Conservation (phyloP, 2,329 filamentous ascomycete genomes). For the Davidsoniella neocaledoniae region DNA sequence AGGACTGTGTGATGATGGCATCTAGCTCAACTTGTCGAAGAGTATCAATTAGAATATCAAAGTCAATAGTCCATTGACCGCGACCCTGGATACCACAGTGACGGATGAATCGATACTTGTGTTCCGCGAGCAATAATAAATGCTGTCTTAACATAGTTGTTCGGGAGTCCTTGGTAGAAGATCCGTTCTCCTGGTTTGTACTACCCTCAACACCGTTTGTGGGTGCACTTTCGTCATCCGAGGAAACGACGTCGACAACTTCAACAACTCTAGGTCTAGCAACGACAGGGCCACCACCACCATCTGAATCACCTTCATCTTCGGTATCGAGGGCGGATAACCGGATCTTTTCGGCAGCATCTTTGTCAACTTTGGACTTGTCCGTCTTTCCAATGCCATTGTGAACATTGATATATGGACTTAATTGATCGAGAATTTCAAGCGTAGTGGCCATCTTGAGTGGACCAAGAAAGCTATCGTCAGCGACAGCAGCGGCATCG, state of each 20-base stretch:
- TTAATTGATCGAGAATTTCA: constrained; percentile 39
- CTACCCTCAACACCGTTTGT: constrained; percentile 28
- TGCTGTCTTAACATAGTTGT: constrained; percentile 35
- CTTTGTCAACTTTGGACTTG: constrained; percentile 28
- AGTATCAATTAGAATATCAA: constrained; percentile 50
- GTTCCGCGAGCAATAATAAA: constrained; percentile 53
- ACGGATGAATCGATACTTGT: constrained; percentile 50
- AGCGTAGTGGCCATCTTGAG: constrained; percentile 31
- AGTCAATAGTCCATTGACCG: constrained; percentile 73
- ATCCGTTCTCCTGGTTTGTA: constrained; percentile 14
- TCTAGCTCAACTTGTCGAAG: constrained; percentile 69
- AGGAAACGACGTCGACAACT: constrained; percentile 12
- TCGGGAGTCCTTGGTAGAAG: constrained; percentile 30
- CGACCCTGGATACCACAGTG: constrained; percentile 46
- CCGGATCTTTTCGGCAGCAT: constrained; percentile 30
- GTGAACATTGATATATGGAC: constrained; percentile 34
- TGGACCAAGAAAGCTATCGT: constrained; percentile 19
- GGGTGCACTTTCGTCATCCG: constrained; percentile 16
- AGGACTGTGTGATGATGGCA: constrained; percentile 59
- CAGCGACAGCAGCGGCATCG: constrained; percentile 21
- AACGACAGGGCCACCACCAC: neutral
- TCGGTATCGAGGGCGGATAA: constrained; percentile 21
- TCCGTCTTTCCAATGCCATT: constrained; percentile 40
- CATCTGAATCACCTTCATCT: constrained; percentile 20
- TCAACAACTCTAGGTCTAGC: neutral